Conservation (phyloP, 148 eudicot species). For the Linanthus parryae region DNA sequence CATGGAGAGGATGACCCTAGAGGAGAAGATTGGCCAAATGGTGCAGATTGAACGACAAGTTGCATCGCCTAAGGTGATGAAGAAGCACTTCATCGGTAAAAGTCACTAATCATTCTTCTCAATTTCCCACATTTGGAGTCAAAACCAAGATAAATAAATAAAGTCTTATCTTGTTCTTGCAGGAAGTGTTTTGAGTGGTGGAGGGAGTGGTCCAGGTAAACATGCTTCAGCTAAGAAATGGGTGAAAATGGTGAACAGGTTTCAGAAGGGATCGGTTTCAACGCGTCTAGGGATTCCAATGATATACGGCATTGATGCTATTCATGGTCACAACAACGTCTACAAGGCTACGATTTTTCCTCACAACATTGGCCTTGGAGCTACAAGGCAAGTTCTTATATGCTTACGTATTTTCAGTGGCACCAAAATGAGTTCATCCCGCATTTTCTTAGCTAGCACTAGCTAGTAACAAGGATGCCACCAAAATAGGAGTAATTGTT, state of each 20-base stretch:
- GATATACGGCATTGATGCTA: constrained; percentile 89
- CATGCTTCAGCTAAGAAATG: constrained; percentile 60
- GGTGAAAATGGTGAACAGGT: constrained; percentile 74
- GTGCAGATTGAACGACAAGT: constrained; percentile 34
- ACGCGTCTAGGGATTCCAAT: constrained; percentile 78
- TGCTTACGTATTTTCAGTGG: too few relatives aligned
- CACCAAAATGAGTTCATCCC: too few relatives aligned
- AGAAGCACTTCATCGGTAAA: constrained; percentile 34
- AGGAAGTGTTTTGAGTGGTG: constrained; percentile 79
- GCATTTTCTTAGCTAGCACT: too few relatives aligned
- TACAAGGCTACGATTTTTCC: constrained; percentile 81
- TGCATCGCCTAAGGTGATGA: constrained; percentile 25
- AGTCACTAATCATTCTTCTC: too few relatives aligned
- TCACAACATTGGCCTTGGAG: constrained; percentile 79
- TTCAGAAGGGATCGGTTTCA: constrained; percentile 62
- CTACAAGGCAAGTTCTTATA: constrained; percentile 51
- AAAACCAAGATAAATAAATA: too few relatives aligned
- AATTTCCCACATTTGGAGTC: too few relatives aligned
- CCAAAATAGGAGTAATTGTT: too few relatives aligned
- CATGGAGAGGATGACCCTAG: constrained; percentile 32
- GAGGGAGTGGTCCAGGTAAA: constrained; percentile 68
- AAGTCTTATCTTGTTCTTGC: too few relatives aligned
- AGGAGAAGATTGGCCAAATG: constrained; percentile 46
- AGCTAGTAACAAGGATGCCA: too few relatives aligned
- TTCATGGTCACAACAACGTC: constrained; percentile 73